Conservation (phyloP, 2,329 filamentous ascomycete genomes). For the Colletotrichum incanum region DNA sequence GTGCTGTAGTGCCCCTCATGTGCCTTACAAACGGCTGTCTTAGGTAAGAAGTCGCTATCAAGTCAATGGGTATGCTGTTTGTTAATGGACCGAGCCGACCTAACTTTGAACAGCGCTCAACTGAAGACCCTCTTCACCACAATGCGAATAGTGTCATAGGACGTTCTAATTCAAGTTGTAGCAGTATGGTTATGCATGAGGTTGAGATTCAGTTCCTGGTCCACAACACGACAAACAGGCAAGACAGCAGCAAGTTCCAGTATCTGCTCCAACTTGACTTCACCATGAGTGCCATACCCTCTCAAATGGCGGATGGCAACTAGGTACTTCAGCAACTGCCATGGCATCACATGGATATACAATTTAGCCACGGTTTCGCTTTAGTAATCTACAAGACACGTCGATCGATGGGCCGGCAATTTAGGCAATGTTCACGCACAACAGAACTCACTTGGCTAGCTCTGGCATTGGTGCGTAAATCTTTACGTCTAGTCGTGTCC, state of each 20-base stretch:
- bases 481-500: conserved; percentile 31
- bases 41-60: not conserved
- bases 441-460: not conserved
- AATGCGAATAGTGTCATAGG: not conserved
- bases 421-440: too few species aligned
- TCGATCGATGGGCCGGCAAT: not conserved
- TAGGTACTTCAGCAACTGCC: not conserved
- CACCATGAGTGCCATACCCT: too few species aligned
- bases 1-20: not conserved
- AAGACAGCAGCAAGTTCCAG: not conserved
- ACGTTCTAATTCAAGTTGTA: not conserved
- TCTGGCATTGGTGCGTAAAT: not conserved
- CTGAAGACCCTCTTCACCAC: not conserved
- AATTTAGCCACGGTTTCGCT: too few species aligned
- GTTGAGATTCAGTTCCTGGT: not conserved
- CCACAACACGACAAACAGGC: not conserved
- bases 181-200: too few species aligned
- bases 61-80: not conserved
- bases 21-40: not conserved
- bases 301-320: not conserved
- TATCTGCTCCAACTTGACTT: not conserved
- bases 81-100: not conserved
- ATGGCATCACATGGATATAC: not conserved
- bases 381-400: not conserved
- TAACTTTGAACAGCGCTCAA: not conserved